These are phyloP conservation scores for Clarkia xantiana DNA, from an alignment of 345 rosid genomes.

Conservation along the genomic window DNA sequence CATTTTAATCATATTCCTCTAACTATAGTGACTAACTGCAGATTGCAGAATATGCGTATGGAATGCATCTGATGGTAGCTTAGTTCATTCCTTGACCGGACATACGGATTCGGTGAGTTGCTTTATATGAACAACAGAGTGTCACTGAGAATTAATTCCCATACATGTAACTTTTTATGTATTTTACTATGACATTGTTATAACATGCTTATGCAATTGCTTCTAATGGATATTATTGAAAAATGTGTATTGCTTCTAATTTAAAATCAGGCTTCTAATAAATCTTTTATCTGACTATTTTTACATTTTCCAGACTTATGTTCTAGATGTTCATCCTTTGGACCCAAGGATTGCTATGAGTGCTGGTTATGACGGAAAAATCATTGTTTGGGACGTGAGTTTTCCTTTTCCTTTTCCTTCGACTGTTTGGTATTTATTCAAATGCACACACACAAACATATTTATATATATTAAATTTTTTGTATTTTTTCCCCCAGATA, in stretches of 20 bases:
- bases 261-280: too few species aligned
- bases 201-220: background rate
- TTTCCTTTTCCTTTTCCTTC: slow-evolving; percentile 12
- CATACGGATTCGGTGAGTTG: slow-evolving; percentile 85
- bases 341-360: slow-evolving; percentile 99
- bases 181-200: too few species aligned
- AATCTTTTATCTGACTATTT: slow-evolving; percentile 8
- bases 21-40: slow-evolving; percentile 20
- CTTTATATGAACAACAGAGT: background rate
- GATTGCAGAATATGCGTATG: slow-evolving; percentile 99
- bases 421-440: too few species aligned
- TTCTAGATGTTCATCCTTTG: slow-evolving; percentile 96
- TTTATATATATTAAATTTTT: slow-evolving; percentile 9
- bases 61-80: slow-evolving; percentile 96
- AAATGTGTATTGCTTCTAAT: too few species aligned
- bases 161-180: too few species aligned
- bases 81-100: slow-evolving; percentile 94
- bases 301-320: slow-evolving; percentile 63
- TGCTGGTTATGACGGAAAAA: slow-evolving; percentile 97
- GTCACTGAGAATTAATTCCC: too few species aligned
- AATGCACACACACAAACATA: too few species aligned
- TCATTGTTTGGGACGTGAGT: slow-evolving; percentile 99
- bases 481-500: slow-evolving; percentile 37
- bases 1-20: background rate
- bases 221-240: background rate